phyloP scores from a whole-genome alignment of 495 filamentous ascomycete genomes.

The Entonaema liquescens region DNA sequence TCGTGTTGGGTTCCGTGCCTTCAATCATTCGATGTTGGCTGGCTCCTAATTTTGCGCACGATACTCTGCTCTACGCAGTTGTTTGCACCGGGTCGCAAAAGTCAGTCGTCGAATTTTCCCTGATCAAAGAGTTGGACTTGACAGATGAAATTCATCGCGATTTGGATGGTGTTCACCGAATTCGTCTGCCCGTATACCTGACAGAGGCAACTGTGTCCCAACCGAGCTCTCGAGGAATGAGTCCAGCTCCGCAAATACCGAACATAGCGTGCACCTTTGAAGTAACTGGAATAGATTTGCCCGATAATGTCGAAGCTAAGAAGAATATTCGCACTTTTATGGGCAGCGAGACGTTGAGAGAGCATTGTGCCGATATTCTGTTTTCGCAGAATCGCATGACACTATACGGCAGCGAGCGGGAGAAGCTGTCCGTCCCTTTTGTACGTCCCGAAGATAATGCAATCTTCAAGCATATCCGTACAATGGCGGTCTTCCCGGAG shows the following conservation, averaged over 20 bases:
- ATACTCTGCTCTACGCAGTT: slow-evolving; percentile 86
- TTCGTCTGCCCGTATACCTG: slow-evolving; percentile 84
- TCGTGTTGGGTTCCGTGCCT: slow-evolving; percentile 84
- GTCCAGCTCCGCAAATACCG: slow-evolving; percentile 81
- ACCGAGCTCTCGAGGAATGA: slow-evolving; percentile 73
- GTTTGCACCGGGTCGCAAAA: slow-evolving; percentile 91
- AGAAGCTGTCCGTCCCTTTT: slow-evolving; percentile 90
- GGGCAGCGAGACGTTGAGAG: slow-evolving; percentile 85
- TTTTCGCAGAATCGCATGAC: slow-evolving; percentile 91
- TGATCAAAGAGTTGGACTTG: slow-evolving; percentile 77
- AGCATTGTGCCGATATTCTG: slow-evolving; percentile 88
- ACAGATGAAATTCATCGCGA: slow-evolving; percentile 71
- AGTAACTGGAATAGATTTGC: slow-evolving; percentile 64
- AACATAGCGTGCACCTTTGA: slow-evolving; percentile 79
- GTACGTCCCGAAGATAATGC: slow-evolving; percentile 90
- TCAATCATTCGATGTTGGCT: slow-evolving; percentile 97
- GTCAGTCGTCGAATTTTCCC: slow-evolving; percentile 75
- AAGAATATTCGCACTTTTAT: slow-evolving; percentile 79
- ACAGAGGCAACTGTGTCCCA: slow-evolving; percentile 87
- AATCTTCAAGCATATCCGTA: slow-evolving; percentile 78
- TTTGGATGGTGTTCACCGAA: slow-evolving; percentile 66
- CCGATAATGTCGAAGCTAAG: slow-evolving; percentile 55
- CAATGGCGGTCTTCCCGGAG: slow-evolving; percentile 60
- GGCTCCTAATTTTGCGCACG: slow-evolving; percentile 83
- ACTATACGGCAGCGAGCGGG: slow-evolving; percentile 84